Evolutionary conservation across 2,329 filamentous ascomycete genomes (phyloP).

Genomic region (Hypoxylon sp.): DNA sequence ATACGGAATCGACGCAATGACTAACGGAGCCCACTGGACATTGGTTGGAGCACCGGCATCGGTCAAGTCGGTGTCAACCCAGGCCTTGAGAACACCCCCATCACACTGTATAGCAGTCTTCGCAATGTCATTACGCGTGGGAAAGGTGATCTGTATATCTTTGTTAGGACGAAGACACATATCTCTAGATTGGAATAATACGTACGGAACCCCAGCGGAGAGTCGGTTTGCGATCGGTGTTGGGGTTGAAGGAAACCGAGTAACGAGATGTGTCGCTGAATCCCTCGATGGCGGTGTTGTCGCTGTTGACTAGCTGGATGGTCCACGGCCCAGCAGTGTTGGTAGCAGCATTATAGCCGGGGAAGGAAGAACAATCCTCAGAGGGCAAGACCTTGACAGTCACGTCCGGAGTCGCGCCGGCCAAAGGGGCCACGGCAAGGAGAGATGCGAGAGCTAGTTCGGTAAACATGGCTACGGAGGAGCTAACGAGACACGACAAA

Average conservation of each 20-base stretch:
- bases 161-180: slow-evolving; percentile 5
- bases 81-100: slow-evolving; percentile 27
- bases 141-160: slow-evolving; percentile 30
- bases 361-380: slow-evolving; percentile 32
- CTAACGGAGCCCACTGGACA: slow-evolving; percentile 27
- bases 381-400: slow-evolving; percentile 27
- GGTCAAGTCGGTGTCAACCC: slow-evolving; percentile 30
- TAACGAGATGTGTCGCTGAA: slow-evolving; percentile 34
- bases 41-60: slow-evolving; percentile 32
- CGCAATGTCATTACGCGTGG: slow-evolving; percentile 34
- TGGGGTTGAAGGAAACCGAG: slow-evolving; percentile 29
- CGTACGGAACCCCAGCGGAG: slow-evolving; percentile 35
- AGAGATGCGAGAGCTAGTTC: slow-evolving; percentile 33
- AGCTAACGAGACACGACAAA: neutral
- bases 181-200: neutral
- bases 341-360: slow-evolving; percentile 29
- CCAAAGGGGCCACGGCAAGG: slow-evolving; percentile 26
- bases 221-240: slow-evolving; percentile 28
- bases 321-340: slow-evolving; percentile 36
- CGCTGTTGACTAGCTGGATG: slow-evolving; percentile 29
- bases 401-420: slow-evolving; percentile 29
- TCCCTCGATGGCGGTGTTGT: slow-evolving; percentile 34
- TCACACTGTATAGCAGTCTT: slow-evolving; percentile 33
- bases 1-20: slow-evolving; percentile 28
- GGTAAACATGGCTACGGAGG: slow-evolving; percentile 21